Percentiles rank a stretch among this genome's conserved stretches.
phyloP scores from a whole-genome alignment of 2,329 filamentous ascomycete species.

The Beauveria medogensis region DNA sequence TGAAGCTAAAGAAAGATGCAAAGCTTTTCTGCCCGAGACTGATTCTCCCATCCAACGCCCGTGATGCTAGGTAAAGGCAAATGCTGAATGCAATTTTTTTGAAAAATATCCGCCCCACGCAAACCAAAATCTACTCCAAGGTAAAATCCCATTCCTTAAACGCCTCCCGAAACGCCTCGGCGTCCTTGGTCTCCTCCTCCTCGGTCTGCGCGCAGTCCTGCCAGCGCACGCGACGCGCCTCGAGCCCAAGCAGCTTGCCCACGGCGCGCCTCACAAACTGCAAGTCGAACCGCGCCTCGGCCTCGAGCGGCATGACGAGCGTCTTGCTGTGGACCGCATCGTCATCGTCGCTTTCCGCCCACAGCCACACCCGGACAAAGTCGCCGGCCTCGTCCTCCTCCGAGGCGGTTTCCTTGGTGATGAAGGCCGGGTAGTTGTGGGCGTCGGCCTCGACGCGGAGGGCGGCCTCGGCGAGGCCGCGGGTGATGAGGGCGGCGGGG shows the following conservation, averaged over 20 bases:
- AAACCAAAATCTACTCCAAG: conserved; percentile 16
- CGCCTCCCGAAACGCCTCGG: conserved; percentile 66
- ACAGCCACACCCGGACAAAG: conserved; percentile 79
- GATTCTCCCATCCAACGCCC: background rate
- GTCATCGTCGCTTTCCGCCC: conserved; percentile 48
- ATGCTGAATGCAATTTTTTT: background rate
- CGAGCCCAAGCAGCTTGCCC: conserved; percentile 76
- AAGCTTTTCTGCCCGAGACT: background rate
- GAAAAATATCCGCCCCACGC: background rate
- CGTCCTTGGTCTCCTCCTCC: conserved; percentile 72
- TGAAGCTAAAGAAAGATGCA: background rate
- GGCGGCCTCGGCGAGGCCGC: conserved; percentile 74
- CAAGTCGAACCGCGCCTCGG: conserved; percentile 72
- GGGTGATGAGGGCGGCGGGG: conserved; percentile 55
- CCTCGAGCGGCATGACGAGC: conserved; percentile 65
- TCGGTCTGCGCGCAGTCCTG: conserved; percentile 71
- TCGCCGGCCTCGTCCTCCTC: conserved; percentile 45
- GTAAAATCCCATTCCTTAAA: conserved; percentile 89
- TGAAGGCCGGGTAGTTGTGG: conserved; percentile 43
- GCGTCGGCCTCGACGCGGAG: conserved; percentile 88
- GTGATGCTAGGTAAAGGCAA: background rate
- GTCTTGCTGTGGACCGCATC: conserved; percentile 50
- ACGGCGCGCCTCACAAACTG: conserved; percentile 85
- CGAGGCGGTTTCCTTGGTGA: conserved; percentile 20
- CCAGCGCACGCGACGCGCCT: conserved; percentile 68